These are phyloP conservation scores for Aquanectria penicillioides DNA, from an alignment of 2,329 filamentous ascomycete species.

Conservation along the genomic window DNA sequence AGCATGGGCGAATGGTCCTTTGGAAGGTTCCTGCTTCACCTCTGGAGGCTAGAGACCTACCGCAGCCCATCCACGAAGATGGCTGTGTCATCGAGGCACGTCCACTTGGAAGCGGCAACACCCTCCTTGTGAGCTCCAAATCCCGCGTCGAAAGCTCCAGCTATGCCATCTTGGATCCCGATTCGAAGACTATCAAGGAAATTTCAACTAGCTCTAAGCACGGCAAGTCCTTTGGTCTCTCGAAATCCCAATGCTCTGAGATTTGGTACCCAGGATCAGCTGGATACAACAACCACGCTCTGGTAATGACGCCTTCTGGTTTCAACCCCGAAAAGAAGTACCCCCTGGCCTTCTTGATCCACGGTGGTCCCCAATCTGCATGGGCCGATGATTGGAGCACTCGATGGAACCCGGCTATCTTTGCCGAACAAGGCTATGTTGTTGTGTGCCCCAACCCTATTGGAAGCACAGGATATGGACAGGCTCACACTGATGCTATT, in stretches of 20 bases:
- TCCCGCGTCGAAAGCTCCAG: slow-evolving; percentile 78
- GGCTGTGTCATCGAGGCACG: slow-evolving; percentile 65
- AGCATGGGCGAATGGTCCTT: slow-evolving; percentile 69
- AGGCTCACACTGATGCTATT: slow-evolving; percentile 81
- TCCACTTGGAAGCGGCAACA: slow-evolving; percentile 57
- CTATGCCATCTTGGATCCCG: slow-evolving; percentile 69
- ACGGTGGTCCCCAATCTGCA: slow-evolving; percentile 83
- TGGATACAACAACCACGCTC: slow-evolving; percentile 74
- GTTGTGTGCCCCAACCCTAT: slow-evolving; percentile 86
- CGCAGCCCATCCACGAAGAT: slow-evolving; percentile 59
- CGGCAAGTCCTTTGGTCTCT: slow-evolving; percentile 74
- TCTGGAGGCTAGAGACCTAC: slow-evolving; percentile 57
- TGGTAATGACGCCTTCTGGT: slow-evolving; percentile 70
- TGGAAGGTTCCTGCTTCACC: slow-evolving; percentile 70
- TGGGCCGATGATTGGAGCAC: slow-evolving; percentile 83
- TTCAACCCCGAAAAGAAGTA: slow-evolving; percentile 80
- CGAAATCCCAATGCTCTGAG: slow-evolving; percentile 69
- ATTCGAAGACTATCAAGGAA: slow-evolving; percentile 48
- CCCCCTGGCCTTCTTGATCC: slow-evolving; percentile 81
- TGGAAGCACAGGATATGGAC: slow-evolving; percentile 84
- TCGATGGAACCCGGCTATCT: slow-evolving; percentile 87
- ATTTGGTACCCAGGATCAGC: slow-evolving; percentile 76
- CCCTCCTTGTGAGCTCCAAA: slow-evolving; percentile 72
- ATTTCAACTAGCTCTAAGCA: slow-evolving; percentile 73
- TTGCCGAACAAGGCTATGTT: slow-evolving; percentile 88